Base-by-base conservation (phyloP, 352 stramenopile genomes). In the Pythium folliculosum region DNA sequence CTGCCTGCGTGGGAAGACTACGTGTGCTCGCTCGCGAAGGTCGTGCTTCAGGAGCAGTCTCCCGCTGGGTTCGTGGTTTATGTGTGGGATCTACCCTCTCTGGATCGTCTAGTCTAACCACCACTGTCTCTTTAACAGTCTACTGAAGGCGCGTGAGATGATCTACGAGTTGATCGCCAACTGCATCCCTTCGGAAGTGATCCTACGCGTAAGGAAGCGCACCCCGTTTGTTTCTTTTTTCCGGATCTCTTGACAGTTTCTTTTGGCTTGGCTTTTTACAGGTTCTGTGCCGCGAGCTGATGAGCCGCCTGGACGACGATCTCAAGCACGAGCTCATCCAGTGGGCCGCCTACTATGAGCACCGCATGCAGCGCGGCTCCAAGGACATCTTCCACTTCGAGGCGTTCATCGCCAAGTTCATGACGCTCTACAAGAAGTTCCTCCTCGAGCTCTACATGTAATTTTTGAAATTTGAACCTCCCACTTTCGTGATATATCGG, bases 341-440 rank as follows among this genome's bases (percentile, higher is more conserved):
- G 49, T 89, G 82, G 79, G 84, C 86, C 17, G 78, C 86, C 10
- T 91, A 85, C 80, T 94, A 94, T 60, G 97, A 99, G 77, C 95
- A 99, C 77, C 90, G 96, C 49, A 94, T 99, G 80, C 84, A 96
- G 65, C 78, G 82, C 81, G 86, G 97, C 44, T 94, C 88, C 71
- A 99, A 99, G 81, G 97, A 99, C 63, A 99, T 99, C 67, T 99
- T 99, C 84, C 97, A 99, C 84, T 89, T 99, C 53, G 97, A 99
- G 78, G 97, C 97, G 13, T 99, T 99, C 80, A 82, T 99, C 63
- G 97, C 97, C 60, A 99, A 99, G 80, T 99, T 98, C 77, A 99
- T 99, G 97, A 91, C 89, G 54, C 86, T 99, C 69, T 99, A 99
- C 88, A 99, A 99, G 80, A 96, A 97, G 69, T 99, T 98, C 82